Base-by-base conservation (phyloP, 1,139 yeast genomes). In the Zygosaccharomyces sapae region DNA sequence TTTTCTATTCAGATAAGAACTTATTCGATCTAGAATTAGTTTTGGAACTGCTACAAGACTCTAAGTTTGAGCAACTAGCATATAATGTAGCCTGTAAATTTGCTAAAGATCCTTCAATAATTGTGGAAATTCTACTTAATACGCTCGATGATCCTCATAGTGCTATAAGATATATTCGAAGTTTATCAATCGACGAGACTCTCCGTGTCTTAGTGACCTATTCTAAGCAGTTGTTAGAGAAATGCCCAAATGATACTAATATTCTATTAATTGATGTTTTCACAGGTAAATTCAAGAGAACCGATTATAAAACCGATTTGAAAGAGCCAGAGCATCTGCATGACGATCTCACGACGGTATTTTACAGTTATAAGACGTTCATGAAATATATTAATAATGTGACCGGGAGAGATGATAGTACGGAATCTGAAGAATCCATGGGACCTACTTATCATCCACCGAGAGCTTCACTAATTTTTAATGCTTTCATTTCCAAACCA, bases 361-460 rank as follows among this genome's bases (percentile, higher is more conserved):
- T 84, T 38, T 84, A 83, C 52, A 84, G 89, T 54, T 87, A 87
- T 57, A 75, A 77, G 44, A 82, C 90, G 0, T 85, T 87, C 66
- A 74, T 86, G 16, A 72, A 77, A 9, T 86, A 84, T 59, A 74
- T 86, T 73, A 72, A 56, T 37, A 50, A 45, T 27, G 50, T 47
- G n/a, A 20, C 20, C 1, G 39, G 19, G 10, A 38, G 41, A 35
- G 43, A 43, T 12, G 37, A 41, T 31, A 34, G 33, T 9, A 18
- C n/a, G 9, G 27, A 36, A 9, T 24, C 25, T n/a, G 19, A 38
- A 18, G 38, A n/a, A 19, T 35, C 16, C 13, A 12, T 24, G 18
- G 53, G 51, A 5, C 92, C 95, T 1, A 86, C 96, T 0, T 90
- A 90, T 62, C 82, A 85, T 48, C 97, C 97, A 1, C 98, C 99